phyloP scores from a whole-genome alignment of 306 rosid genomes.

The Parietaria judaica region DNA sequence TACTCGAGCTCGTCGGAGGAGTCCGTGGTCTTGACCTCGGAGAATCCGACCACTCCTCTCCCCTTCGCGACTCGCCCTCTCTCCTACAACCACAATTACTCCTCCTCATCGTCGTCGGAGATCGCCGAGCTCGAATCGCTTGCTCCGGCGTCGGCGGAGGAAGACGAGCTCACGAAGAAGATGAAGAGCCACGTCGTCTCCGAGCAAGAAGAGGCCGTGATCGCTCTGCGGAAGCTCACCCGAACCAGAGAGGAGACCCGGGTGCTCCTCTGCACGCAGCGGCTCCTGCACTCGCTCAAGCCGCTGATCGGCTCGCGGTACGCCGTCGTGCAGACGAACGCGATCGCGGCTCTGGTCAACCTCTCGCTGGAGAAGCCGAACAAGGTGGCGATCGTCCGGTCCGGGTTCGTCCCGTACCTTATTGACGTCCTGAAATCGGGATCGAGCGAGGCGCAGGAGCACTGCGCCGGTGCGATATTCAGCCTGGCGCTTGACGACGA shows the following conservation, averaged over 20 bases:
- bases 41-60: constrained; percentile 47
- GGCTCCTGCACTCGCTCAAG: constrained; percentile 38
- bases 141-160: constrained; percentile 35
- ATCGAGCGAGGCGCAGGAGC: constrained; percentile 70
- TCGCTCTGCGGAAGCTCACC: constrained; percentile 51
- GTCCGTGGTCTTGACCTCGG: constrained; percentile 37
- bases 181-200: constrained; percentile 41
- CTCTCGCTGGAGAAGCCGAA: constrained; percentile 70
- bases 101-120: constrained; percentile 55
- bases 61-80: constrained; percentile 68
- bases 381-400: constrained; percentile 78
- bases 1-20: constrained; percentile 45
- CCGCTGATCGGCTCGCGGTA: constrained; percentile 44
- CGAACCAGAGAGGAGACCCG: constrained; percentile 45
- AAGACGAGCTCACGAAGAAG: constrained; percentile 30
- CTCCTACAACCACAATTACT: constrained; percentile 26
- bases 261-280: constrained; percentile 50
- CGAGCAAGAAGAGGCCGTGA: constrained; percentile 68
- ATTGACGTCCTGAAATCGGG: constrained; percentile 65
- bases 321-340: constrained; percentile 57
- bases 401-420: constrained; percentile 57
- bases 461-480: constrained; percentile 91
- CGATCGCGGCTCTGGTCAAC: constrained; percentile 71
- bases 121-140: constrained; percentile 29
- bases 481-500: constrained; percentile 75